phyloP scores from a whole-genome alignment of 2,329 filamentous ascomycete species.

The Emmonsia crescens region DNA sequence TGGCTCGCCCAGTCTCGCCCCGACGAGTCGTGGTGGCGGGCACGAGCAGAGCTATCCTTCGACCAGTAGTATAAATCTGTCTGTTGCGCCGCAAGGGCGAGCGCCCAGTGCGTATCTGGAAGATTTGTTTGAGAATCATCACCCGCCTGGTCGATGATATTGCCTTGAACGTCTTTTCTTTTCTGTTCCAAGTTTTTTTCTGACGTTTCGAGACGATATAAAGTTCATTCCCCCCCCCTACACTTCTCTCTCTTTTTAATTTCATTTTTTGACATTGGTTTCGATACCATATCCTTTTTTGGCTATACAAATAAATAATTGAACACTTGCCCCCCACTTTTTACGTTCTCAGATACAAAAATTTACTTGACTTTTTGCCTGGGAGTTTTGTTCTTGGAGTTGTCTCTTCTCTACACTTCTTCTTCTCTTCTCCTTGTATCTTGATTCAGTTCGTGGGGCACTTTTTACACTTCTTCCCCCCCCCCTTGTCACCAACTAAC shows the following conservation, averaged over 20 bases:
- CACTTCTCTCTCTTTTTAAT: neutral
- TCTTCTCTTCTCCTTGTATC: neutral
- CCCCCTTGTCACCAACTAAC: neutral
- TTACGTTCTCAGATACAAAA: neutral
- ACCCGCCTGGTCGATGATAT: constrained; percentile 8
- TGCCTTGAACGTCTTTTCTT: neutral
- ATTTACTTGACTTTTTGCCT: neutral
- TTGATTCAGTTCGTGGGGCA: neutral
- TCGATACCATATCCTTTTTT: neutral
- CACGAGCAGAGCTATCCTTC: constrained; percentile 22
- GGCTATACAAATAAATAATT: neutral
- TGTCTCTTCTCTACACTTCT: too few species aligned
- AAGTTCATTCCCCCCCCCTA: neutral
- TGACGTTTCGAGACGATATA: neutral
- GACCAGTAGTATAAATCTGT: constrained; percentile 54
- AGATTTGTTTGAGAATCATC: constrained; percentile 71
- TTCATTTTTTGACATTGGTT: neutral
- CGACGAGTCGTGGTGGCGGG: constrained; percentile 27
- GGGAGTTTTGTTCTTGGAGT: neutral
- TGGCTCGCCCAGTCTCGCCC: constrained; percentile 50
- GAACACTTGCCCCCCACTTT: neutral
- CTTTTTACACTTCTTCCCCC: neutral
- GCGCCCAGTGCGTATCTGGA: constrained; percentile 85
- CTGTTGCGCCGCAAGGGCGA: constrained; percentile 55
- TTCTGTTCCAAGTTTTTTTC: neutral